A percentile compares a stretch with the other conserved stretches of the same genome.
Evolutionary conservation across 192 early-diverging fungal genomes (phyloP).

Genomic region (Paraglomus brasilianum): DNA sequence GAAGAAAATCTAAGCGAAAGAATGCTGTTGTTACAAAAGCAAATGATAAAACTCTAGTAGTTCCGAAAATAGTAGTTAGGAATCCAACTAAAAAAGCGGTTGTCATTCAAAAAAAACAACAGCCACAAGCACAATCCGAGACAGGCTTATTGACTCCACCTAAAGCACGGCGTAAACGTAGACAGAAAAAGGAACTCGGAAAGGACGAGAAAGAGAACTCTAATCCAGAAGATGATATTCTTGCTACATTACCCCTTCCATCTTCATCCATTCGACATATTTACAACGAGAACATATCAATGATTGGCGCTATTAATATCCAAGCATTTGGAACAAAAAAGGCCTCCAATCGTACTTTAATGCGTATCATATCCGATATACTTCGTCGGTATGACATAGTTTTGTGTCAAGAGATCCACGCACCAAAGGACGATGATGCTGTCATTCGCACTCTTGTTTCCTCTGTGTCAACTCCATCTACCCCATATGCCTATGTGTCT

Average conservation of each 20-base stretch:
- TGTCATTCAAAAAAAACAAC: background rate
- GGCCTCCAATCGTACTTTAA: background rate
- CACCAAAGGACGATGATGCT: slow-evolving; percentile 12
- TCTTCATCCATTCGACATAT: slow-evolving; percentile 2
- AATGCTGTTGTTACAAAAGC: background rate
- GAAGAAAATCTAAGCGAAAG: background rate
- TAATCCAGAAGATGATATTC: background rate
- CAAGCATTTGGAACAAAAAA: slow-evolving; percentile 30
- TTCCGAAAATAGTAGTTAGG: background rate
- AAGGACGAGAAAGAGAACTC: background rate
- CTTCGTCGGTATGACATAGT: slow-evolving; percentile 24
- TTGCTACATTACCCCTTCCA: slow-evolving; percentile 2
- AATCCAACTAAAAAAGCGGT: slow-evolving; percentile 1
- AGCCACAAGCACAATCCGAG: background rate
- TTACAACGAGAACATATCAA: slow-evolving; percentile 5
- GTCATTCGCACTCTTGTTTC: slow-evolving; percentile 1
- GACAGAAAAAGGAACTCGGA: background rate
- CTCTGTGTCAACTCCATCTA: slow-evolving; percentile 7
- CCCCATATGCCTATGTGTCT: slow-evolving; percentile 16
- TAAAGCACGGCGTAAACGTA: no score
- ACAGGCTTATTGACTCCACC: no score
- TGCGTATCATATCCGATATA: slow-evolving; percentile 28
- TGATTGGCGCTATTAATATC: slow-evolving; percentile 26
- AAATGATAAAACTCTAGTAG: background rate
- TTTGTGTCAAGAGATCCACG: slow-evolving; percentile 29